A percentile compares a stretch with the other conserved stretches of the same genome.
Evolutionary conservation across 2,329 filamentous ascomycete species (phyloP).

Genomic region (Colletotrichum caudatum): DNA sequence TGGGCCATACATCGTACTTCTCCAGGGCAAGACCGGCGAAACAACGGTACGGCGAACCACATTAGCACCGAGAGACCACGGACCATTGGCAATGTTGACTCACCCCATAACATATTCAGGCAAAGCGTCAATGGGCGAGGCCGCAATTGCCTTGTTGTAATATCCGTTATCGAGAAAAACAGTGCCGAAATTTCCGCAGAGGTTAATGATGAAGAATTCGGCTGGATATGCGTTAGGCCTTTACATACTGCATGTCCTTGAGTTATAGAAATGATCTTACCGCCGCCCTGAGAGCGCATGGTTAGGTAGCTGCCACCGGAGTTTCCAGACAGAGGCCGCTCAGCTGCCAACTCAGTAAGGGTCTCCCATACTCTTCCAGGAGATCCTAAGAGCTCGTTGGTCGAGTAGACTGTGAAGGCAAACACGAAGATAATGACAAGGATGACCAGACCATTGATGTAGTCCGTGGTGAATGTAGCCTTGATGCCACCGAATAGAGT

Average conservation of each 20-base stretch:
- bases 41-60: slow-evolving; percentile 92
- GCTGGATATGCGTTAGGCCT: slow-evolving; percentile 44
- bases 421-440: slow-evolving; percentile 89
- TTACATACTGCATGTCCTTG: no score
- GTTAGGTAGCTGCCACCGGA: slow-evolving; percentile 85
- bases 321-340: slow-evolving; percentile 84
- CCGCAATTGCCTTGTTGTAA: slow-evolving; percentile 94
- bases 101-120: slow-evolving; percentile 86
- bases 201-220: slow-evolving; percentile 93
- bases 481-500: slow-evolving; percentile 85
- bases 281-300: slow-evolving; percentile 84
- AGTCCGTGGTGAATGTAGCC: slow-evolving; percentile 87
- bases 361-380: slow-evolving; percentile 83
- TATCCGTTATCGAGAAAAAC: slow-evolving; percentile 91
- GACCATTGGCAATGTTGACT: neutral
- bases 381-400: slow-evolving; percentile 77
- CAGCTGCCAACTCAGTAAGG: slow-evolving; percentile 73
- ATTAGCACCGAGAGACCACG: neutral
- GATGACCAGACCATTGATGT: slow-evolving; percentile 86
- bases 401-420: slow-evolving; percentile 83
- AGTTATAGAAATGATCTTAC: neutral
- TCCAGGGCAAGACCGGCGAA: slow-evolving; percentile 87
- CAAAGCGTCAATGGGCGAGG: slow-evolving; percentile 84
- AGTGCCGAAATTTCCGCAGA: slow-evolving; percentile 83
- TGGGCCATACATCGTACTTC: slow-evolving; percentile 77